Evolutionary conservation across 2,329 filamentous ascomycete genomes (phyloP).

Genomic region (Pseudogymnoascus sp.): DNA sequence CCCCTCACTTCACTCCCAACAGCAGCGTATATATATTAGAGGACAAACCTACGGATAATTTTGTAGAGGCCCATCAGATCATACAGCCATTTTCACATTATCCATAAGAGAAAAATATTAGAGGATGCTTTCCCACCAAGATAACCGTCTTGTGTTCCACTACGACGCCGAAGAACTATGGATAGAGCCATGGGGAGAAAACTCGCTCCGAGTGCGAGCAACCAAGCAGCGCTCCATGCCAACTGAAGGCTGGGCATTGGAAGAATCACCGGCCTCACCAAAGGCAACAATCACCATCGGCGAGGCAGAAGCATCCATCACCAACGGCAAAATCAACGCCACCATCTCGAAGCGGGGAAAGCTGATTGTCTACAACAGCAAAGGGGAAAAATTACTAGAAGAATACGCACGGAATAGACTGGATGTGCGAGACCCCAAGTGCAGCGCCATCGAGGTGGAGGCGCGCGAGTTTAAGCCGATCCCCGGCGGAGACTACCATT

Average conservation of each 20-base stretch:
- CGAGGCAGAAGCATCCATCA: slow-evolving; percentile 30
- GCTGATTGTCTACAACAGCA: slow-evolving; percentile 37
- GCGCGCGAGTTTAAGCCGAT: slow-evolving; percentile 44
- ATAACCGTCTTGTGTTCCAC: slow-evolving; percentile 23
- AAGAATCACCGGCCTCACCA: not conserved
- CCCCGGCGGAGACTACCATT: slow-evolving; percentile 43
- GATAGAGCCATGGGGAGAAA: slow-evolving; percentile 42
- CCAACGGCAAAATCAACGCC: slow-evolving; percentile 42
- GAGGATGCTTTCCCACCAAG: slow-evolving; percentile 23
- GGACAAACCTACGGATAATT: not conserved
- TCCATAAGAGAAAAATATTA: not conserved
- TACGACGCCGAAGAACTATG: slow-evolving; percentile 41
- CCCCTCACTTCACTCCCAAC: slow-evolving; percentile 20
- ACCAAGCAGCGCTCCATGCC: slow-evolving; percentile 35
- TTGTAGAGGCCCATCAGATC: not conserved
- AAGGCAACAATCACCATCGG: not conserved
- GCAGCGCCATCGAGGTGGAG: slow-evolving; percentile 42
- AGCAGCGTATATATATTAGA: not conserved
- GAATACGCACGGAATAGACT: slow-evolving; percentile 43
- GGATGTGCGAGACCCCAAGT: slow-evolving; percentile 43
- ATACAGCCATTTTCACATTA: not conserved
- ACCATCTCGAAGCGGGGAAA: slow-evolving; percentile 41
- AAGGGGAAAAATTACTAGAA: slow-evolving; percentile 37
- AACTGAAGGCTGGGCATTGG: slow-evolving; percentile 36
- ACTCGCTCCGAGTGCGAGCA: slow-evolving; percentile 41